Evolutionary conservation across 768 basidiomycete genomes (phyloP), one percentile per base, ranked within the genome.

Genomic region (Leucosporidium yakuticum): DNA sequence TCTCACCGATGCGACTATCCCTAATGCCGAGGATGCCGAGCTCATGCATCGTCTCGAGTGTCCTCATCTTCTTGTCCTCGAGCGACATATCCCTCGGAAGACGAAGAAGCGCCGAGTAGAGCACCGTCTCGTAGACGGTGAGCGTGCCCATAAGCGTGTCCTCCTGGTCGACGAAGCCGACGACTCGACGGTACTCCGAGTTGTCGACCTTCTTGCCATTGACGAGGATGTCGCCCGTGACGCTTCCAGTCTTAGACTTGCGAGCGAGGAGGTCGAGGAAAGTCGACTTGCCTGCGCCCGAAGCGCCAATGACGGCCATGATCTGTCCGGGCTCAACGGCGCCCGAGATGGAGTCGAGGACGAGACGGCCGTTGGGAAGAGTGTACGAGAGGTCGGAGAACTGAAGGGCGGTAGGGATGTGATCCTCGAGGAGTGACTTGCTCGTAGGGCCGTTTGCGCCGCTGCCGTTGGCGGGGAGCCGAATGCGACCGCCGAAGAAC

Each of bases 151-250:
- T 95, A 70, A 99, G 80, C 15, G 92, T 96, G 78, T 99, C 96
- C 78, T 98, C 96, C 79, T 99, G 96, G 77, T 99, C 95, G 54
- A 99, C 96, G 73, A 90, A 99, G 36, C 96, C 96, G 71, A 88
- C 86, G 8, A 97, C 88, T 47, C 86, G 85, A 77, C 86, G 87
- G 82, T 91, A 96, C 77, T 88, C 85, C 31, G 82, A 79, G 77
- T 90, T 83, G 54, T 81, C 81, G 31, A 95, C 87, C 67, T 84
- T 83, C 4, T 90, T 83, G 0, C 95, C 94, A 75, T 98, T 98
- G 61, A 97, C 86, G 25, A 91, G 84, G 48, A 87, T 88, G 34
- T 83, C 83, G 4, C 94, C 94, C 47, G 79, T 77, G 11, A 94
- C 88, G 2, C 74, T 65, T 0, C 96, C 96, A 20, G 87, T 83